These are phyloP conservation scores for Stemphylium lycopersici DNA, from an alignment of 2,329 filamentous ascomycete genomes.

Conservation along the genomic window DNA sequence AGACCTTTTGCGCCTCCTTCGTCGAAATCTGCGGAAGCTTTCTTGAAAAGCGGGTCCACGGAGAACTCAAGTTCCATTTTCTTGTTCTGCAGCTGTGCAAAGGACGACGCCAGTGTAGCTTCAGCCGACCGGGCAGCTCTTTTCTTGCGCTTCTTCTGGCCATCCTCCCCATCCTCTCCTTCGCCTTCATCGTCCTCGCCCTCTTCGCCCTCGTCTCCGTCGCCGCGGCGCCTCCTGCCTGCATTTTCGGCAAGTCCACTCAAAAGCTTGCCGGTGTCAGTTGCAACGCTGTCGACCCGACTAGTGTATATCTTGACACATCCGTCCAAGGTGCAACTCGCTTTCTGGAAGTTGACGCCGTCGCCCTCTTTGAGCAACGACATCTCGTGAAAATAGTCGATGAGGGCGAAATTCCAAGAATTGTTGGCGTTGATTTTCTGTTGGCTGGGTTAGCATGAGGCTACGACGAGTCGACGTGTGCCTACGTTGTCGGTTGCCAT, in stretches of 20 bases:
- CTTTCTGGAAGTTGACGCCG: constrained; percentile 97
- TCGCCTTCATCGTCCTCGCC: constrained; percentile 70
- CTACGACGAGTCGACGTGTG: background rate
- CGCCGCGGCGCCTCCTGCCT: constrained; percentile 58
- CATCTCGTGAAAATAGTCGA: constrained; percentile 99
- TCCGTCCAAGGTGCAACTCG: constrained; percentile 94
- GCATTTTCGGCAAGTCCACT: constrained; percentile 91
- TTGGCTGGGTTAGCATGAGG: constrained; percentile 16
- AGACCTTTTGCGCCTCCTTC: constrained; percentile 96
- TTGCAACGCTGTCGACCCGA: constrained; percentile 96
- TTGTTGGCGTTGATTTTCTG: constrained; percentile 89
- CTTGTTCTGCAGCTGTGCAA: constrained; percentile 87
- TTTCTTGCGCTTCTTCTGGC: constrained; percentile 70
- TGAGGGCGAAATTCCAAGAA: constrained; percentile 99
- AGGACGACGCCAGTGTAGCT: constrained; percentile 88
- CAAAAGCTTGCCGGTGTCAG: constrained; percentile 91
- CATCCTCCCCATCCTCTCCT: constrained; percentile 63
- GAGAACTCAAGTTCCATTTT: constrained; percentile 97
- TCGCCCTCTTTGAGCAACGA: constrained; percentile 94
- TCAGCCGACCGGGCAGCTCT: constrained; percentile 86
- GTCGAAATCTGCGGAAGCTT: constrained; percentile 96
- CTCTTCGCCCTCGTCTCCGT: constrained; percentile 43
- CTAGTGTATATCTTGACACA: constrained; percentile 99
- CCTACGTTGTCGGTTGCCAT: constrained; percentile 91
- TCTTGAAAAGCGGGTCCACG: constrained; percentile 98